Evolutionary conservation across 345 rosid genomes (phyloP), one percentile per base, ranked within the genome.

Genomic region (Gossypioides kirkii): DNA sequence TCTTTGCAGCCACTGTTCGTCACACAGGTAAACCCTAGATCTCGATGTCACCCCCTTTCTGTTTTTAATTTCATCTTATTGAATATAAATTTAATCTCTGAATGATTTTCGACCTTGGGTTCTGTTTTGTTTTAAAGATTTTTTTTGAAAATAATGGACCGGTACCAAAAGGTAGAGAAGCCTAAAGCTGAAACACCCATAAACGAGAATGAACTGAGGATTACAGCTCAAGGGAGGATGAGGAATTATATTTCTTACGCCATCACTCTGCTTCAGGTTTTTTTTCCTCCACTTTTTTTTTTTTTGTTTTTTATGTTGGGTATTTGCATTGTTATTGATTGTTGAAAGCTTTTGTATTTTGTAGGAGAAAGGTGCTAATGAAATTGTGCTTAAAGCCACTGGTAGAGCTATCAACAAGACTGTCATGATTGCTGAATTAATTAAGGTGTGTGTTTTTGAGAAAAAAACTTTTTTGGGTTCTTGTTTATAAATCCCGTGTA

Each of bases 141-240:
- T 55, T 32, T 2, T 53, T 11, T 54, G 55, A 36, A 13, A 55
- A 25, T 16, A 46, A 85, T 86, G 89, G 87, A 86, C 74, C 82
- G 87, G 45, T 83, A 86, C 74, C 89, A 82, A 83, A 83, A 76
- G 63, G 85, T 84, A 54, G 86, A 83, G 87, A 86, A 82, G 77
- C 85, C 84, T 10, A 80, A 76, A 74, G 76, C 81, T 5, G 89
- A 80, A 26, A 74, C 84, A 6, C 80, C 83, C 47, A 86, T 86
- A 60, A 80, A 77, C 68, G 87, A 84, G 80, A 86, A 84, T 69
- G 89, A 84, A 77, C 72, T 86, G 45, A 76, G 89, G 74, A 82
- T 86, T 76, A 86, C 87, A 45, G 79, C 81, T 73, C 87, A 78
- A 69, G 87, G 89, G 10, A 78, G 85, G 62, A 86, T 79, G 83